Percentiles rank a stretch among this genome's conserved stretches.
Conservation (phyloP, 2,329 filamentous ascomycete genomes). For the Ophiostoma pallidulum region DNA sequence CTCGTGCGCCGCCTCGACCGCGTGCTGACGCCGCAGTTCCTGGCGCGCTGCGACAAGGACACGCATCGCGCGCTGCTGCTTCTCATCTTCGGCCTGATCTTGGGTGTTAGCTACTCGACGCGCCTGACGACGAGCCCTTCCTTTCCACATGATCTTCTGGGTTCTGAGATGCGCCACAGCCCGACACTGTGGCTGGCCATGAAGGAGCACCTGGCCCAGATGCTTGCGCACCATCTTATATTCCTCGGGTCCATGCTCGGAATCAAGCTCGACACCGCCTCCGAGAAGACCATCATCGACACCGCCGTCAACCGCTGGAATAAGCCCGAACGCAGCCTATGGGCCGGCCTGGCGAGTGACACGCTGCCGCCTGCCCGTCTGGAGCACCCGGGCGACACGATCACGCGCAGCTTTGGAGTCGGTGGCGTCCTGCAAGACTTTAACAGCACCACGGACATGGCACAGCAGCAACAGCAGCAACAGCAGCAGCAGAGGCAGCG, state of each 20-base stretch:
- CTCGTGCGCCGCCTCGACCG: slow-evolving; percentile 23
- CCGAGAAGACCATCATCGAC: slow-evolving; percentile 24
- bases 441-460: background rate
- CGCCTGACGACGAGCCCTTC: slow-evolving; percentile 15
- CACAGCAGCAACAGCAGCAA: background rate
- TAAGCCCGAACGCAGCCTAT: slow-evolving; percentile 22
- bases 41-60: slow-evolving; percentile 17
- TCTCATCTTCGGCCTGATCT: slow-evolving; percentile 22
- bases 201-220: slow-evolving; percentile 26
- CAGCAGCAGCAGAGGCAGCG: too few species aligned
- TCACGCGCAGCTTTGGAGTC: too few species aligned
- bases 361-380: background rate
- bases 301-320: slow-evolving; percentile 22
- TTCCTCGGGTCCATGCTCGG: slow-evolving; percentile 23
- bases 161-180: slow-evolving; percentile 22
- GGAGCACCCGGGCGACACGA: background rate
- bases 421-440: background rate
- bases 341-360: slow-evolving; percentile 16
- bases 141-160: slow-evolving; percentile 18
- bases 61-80: slow-evolving; percentile 23
- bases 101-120: slow-evolving; percentile 22
- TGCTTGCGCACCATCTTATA: slow-evolving; percentile 24
- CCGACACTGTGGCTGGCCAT: slow-evolving; percentile 25
- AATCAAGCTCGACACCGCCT: slow-evolving; percentile 22
- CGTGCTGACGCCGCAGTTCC: slow-evolving; percentile 24